phyloP scores from a whole-genome alignment of 768 basidiomycete species.

The Exidia glandulosa region DNA sequence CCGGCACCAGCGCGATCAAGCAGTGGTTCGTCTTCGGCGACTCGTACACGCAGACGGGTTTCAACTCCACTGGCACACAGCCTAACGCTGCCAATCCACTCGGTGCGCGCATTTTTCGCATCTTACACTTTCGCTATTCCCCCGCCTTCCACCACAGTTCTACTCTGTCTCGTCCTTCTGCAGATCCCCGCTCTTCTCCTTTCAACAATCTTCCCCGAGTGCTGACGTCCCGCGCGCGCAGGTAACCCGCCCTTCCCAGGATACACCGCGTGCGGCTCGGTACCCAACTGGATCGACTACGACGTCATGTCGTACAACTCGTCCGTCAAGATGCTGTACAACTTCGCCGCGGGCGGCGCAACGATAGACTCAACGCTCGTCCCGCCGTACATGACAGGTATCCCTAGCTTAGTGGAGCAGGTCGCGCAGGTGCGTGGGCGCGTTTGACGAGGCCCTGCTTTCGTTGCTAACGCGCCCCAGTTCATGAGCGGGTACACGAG shows the following conservation, averaged over 20 bases:
- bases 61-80: slow-evolving; percentile 26
- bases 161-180: too few species aligned
- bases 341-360: slow-evolving; percentile 58
- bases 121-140: too few species aligned
- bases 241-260: slow-evolving; percentile 41
- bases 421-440: slow-evolving; percentile 33
- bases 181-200: not conserved
- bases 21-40: slow-evolving; percentile 52
- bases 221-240: not conserved
- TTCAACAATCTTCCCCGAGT: not conserved
- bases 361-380: slow-evolving; percentile 53
- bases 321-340: slow-evolving; percentile 45
- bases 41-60: slow-evolving; percentile 40
- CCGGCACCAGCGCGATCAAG: slow-evolving; percentile 18
- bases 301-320: slow-evolving; percentile 41
- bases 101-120: slow-evolving; percentile 21
- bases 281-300: slow-evolving; percentile 51
- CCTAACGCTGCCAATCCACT: slow-evolving; percentile 37
- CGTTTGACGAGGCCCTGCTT: slow-evolving; percentile 27
- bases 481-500: not conserved
- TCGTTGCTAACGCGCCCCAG: not conserved
- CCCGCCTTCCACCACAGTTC: too few species aligned
- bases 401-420: slow-evolving; percentile 48
- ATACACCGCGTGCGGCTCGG: slow-evolving; percentile 38
- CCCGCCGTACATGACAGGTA: slow-evolving; percentile 37